phyloP scores from a whole-genome alignment of 495 filamentous ascomycete genomes.

The Penicillium cinerascens region DNA sequence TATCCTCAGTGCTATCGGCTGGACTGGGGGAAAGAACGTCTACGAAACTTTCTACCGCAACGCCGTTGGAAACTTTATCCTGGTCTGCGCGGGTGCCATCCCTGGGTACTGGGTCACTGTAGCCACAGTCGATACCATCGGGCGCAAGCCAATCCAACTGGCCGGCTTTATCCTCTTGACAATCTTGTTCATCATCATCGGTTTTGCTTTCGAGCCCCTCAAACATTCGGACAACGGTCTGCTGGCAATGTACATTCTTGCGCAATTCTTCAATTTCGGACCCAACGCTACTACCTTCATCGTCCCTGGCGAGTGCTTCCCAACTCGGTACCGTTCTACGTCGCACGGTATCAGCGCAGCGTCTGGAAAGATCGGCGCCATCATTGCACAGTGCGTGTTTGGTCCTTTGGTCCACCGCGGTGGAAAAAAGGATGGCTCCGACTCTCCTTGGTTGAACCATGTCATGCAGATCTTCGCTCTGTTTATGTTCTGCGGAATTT shows the following conservation, averaged over 20 bases:
- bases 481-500: constrained; percentile 72
- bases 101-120: constrained; percentile 77
- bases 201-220: constrained; percentile 58
- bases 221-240: constrained; percentile 46
- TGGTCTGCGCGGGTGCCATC: constrained; percentile 70
- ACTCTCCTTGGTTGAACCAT: constrained; percentile 69
- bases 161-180: constrained; percentile 72
- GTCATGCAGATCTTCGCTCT: constrained; percentile 76
- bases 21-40: constrained; percentile 50
- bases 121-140: constrained; percentile 63
- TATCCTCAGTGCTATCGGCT: constrained; percentile 66
- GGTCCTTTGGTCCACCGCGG: constrained; percentile 44
- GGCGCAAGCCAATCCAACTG: constrained; percentile 78
- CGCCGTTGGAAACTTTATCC: constrained; percentile 70
- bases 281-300: constrained; percentile 91
- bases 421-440: constrained; percentile 27
- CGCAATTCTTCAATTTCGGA: constrained; percentile 84
- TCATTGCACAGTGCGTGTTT: constrained; percentile 48
- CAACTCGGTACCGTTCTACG: constrained; percentile 79
- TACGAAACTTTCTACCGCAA: constrained; percentile 67
- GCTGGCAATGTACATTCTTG: constrained; percentile 72
- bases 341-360: constrained; percentile 84
- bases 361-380: constrained; percentile 78
- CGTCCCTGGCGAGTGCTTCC: constrained; percentile 86
- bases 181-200: constrained; percentile 71